Evolutionary conservation across 495 filamentous ascomycete species (phyloP), one percentile per base, ranked within the genome.

Genomic region (Penicillium lagena): DNA sequence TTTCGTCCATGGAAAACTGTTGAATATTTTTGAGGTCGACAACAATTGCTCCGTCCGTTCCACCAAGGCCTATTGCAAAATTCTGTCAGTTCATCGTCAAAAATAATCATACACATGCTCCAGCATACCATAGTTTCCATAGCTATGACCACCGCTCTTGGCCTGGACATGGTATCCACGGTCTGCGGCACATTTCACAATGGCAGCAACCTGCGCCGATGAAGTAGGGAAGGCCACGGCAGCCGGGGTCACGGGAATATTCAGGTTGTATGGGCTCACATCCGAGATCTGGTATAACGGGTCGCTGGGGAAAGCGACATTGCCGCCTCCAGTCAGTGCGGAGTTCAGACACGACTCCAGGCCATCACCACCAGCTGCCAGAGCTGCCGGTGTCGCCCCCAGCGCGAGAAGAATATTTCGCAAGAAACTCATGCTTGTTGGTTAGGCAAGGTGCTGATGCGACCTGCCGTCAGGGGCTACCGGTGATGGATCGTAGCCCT

Each of bases 81-180:
- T 64, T 6, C 64, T 55, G 15, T 81, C 80, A 17, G 82, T 12
- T 34, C 1, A n/a, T 33, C 7, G 35, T 35, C 34, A 29, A 11
- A 11, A 8, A 8, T 27, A 6, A 46, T 12, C 17, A 9, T 4
- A 22, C 11, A 13, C 15, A n/a, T 4, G 34, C 12, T 17, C 12
- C 27, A 31, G 12, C 31, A 50, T 50, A 54, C 54, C 54, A 52
- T 72, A 76, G 1, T 74, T 78, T 7, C 72, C 79, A 61, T 83
- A 87, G 9, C 80, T 85, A 56, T 88, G 86, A 5, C 85, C 85
- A 12, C 85, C 85, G 29, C 77, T 78, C 51, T 77, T 82, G 5
- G 85, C 70, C 48, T 85, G 81, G 27, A 88, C 81, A 52, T 79
- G 80, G 46, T 79, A 57, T 31, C 63, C 63, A 48, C 69, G 67